Base-by-base conservation (phyloP, 2,329 filamentous ascomycete species). In the Niveomyces coronatus region DNA sequence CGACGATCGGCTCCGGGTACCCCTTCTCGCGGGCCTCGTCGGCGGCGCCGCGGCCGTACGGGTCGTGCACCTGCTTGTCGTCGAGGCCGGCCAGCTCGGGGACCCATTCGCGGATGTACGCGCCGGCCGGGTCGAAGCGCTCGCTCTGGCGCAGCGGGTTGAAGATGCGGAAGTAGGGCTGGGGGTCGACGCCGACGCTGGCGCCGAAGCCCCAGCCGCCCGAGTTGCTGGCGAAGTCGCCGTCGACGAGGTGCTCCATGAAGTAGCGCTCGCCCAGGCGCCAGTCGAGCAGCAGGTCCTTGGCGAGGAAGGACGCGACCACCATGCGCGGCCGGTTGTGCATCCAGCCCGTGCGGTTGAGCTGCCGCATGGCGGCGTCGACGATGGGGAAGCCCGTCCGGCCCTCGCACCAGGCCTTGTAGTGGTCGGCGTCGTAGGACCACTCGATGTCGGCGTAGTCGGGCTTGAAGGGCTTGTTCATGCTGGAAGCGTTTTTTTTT, bases 141-240 rank as follows among this genome's bases (percentile, higher is more conserved):
- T 91, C 84, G 48, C 82, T 85, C 63, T 94, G 87, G 14, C 85
- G 61, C 31, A 86, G 55, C 0, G 87, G 87, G 50, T 93, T 94
- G 61, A 94, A 94, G 36, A 94, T 83, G 6, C 86, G 72, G 46
- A 94, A 94, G 54, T 93, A 94, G 0, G 87, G 86, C 58, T 94
- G 84, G 2, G 85, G 83, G 56, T 93, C 85, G 6, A 87, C 83
- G 2, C 85, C 82, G 0, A 79, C 79, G 14, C 70, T 75, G 4
- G 80, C 77, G 17, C 68, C 60, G 44, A 64, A 65, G 1, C 62
- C 74, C 70, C 71, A 76, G 4, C 72, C 72, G 19, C 71, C 69
- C 44, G 84, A 86, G 55, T 89, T 89, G 41, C 74, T 81, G 0
- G 82, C 81, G 52, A 88, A 85, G 53, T 88, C 84, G 13, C 83